Evolutionary conservation across 805 yeast species (phyloP), one percentile per base, ranked within the genome.

Genomic region (Monosporozyma yasuniensis): DNA sequence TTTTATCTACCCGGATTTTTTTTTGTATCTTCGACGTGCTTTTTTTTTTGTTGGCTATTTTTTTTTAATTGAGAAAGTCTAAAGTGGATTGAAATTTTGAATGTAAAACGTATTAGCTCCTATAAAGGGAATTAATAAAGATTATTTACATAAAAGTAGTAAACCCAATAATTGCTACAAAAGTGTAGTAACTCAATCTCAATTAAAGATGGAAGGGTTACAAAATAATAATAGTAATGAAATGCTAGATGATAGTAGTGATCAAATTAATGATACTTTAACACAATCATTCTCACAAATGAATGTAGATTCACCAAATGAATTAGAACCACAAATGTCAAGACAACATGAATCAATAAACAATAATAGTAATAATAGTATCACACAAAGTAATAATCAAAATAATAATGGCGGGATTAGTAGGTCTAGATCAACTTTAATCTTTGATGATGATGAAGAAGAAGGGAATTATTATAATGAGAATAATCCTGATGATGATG

Each of bases 361-460:
- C 27, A 16, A 16, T 30, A 43, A 18, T 43, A 28, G 6, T 30
- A 5, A n/a, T 8, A 21, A 32, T 61, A 43, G 18, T 43, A 19
- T 21, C 9, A 30, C 23, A 55, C 10, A 47, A 61, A 25, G 42
- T 61, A 34, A 44, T 16, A n/a, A n/a, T n/a, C n/a, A n/a, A n/a
- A n/a, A n/a, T n/a, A n/a, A n/a, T n/a, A n/a, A n/a, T n/a, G n/a
- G n/a, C n/a, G n/a, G n/a, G n/a, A n/a, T n/a, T n/a, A n/a, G n/a
- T n/a, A 48, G 53, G 25, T 53, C 55, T 54, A 83, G 82, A 64
- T 83, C 90, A 2, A 84, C 93, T 0, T 58, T 86, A 48, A 79
- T 86, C 14, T 74, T 87, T 39, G 91, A 84, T 35, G 72, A 73
- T 42, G 86, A 80, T 34, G 69, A 70, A 54, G 83, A 79, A 47